A percentile compares a stretch with the other conserved stretches of the same genome.
These are phyloP conservation scores for Trypethelium eluteriae DNA, from an alignment of 495 filamentous ascomycete species.

Conservation along the genomic window DNA sequence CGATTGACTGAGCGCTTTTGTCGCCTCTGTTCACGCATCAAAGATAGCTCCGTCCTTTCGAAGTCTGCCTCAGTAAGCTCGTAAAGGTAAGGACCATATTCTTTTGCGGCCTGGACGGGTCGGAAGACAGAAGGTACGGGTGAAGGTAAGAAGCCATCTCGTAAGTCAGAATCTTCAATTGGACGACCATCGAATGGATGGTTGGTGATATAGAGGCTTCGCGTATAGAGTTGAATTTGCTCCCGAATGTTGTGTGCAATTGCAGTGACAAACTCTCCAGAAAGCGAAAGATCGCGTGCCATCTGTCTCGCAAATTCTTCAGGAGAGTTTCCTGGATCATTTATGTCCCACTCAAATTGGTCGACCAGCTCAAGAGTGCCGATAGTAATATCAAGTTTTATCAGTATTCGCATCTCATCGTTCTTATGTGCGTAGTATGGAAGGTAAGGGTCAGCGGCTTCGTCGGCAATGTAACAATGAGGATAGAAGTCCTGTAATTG, in stretches of 20 bases:
- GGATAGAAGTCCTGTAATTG: slow-evolving; percentile 91
- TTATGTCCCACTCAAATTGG: slow-evolving; percentile 99
- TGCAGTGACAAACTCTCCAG: slow-evolving; percentile 92
- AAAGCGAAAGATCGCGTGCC: slow-evolving; percentile 82
- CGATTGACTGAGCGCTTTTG: slow-evolving; percentile 94
- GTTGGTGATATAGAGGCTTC: slow-evolving; percentile 83
- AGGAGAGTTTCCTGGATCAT: slow-evolving; percentile 83
- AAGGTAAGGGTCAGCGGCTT: slow-evolving; percentile 78
- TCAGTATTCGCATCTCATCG: slow-evolving; percentile 92
- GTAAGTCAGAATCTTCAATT: slow-evolving; percentile 82
- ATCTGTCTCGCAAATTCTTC: slow-evolving; percentile 88
- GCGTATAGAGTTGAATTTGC: slow-evolving; percentile 86
- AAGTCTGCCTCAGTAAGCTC: slow-evolving; percentile 83
- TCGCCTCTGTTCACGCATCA: slow-evolving; percentile 83
- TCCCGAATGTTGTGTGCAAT: slow-evolving; percentile 97
- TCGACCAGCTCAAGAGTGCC: slow-evolving; percentile 89
- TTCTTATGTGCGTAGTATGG: slow-evolving; percentile 95
- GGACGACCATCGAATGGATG: slow-evolving; percentile 93
- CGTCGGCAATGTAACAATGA: slow-evolving; percentile 80
- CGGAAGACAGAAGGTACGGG: slow-evolving; percentile 77
- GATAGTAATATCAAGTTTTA: slow-evolving; percentile 97
- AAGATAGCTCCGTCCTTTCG: slow-evolving; percentile 82
- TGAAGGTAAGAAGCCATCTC: slow-evolving; percentile 74
- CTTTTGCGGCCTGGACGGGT: slow-evolving; percentile 82
- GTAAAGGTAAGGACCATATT: slow-evolving; percentile 86